Percentiles rank a stretch among this genome's conserved stretches.
These are phyloP conservation scores for Daldinia caldariorum DNA, from an alignment of 495 filamentous ascomycete species.

Conservation along the genomic window DNA sequence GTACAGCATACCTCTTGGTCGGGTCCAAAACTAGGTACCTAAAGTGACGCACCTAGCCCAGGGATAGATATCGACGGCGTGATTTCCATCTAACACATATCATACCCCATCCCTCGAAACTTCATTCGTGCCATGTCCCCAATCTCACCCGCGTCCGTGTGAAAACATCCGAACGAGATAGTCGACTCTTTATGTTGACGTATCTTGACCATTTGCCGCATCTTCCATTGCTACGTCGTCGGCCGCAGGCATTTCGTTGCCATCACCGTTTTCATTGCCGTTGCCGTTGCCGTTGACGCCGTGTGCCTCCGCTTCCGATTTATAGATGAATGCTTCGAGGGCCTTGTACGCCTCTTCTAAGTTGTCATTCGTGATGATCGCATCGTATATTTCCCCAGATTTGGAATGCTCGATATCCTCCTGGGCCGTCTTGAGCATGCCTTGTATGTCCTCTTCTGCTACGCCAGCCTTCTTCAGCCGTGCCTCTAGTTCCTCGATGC, in stretches of 20 bases:
- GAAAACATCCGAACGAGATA: neutral
- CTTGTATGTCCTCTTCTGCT: slow-evolving; percentile 69
- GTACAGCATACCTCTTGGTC: too few relatives aligned
- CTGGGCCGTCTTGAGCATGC: slow-evolving; percentile 68
- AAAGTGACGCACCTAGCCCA: too few relatives aligned
- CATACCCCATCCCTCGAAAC: neutral
- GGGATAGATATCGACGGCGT: neutral
- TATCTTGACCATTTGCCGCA: slow-evolving; percentile 13
- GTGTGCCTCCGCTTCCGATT: slow-evolving; percentile 1
- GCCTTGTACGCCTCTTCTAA: slow-evolving; percentile 67
- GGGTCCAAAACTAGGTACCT: neutral
- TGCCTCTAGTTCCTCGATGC: slow-evolving; percentile 68
- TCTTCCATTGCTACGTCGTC: slow-evolving; percentile 14
- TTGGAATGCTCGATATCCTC: slow-evolving; percentile 72
- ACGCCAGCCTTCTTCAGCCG: slow-evolving; percentile 69
- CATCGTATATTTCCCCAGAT: slow-evolving; percentile 70
- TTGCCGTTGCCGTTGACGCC: neutral
- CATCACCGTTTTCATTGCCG: too few relatives aligned
- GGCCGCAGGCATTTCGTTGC: neutral
- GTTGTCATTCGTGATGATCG: slow-evolving; percentile 76
- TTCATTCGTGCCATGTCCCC: neutral
- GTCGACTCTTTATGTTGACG: slow-evolving; percentile 10
- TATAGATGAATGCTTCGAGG: slow-evolving; percentile 35
- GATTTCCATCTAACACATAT: neutral
- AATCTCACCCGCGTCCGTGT: too few relatives aligned